Conservation (phyloP, 1,139 yeast species). For the Blastobotrys capitulatus region DNA sequence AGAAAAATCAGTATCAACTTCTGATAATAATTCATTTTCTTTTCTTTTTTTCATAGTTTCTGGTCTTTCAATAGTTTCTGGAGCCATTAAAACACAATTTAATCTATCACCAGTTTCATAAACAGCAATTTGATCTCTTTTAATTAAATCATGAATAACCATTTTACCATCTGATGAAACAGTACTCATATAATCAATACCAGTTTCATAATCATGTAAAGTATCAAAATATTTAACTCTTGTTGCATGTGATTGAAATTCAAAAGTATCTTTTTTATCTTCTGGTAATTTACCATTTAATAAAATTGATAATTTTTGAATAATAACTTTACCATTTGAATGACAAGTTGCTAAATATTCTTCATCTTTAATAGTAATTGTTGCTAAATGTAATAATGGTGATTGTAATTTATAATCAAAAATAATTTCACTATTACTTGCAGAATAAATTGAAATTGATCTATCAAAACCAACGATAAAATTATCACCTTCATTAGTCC, state of each 20-base stretch:
- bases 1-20: constrained; percentile 49
- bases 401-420: constrained; percentile 42
- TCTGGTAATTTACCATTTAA: constrained; percentile 21
- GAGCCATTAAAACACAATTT: constrained; percentile 74
- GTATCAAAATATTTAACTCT: constrained; percentile 76
- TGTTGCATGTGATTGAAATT: constrained; percentile 71
- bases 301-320: constrained; percentile 39
- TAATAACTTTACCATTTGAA: constrained; percentile 65
- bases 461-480: constrained; percentile 72
- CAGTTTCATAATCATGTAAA: constrained; percentile 40
- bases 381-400: constrained; percentile 65
- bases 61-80: constrained; percentile 71
- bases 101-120: constrained; percentile 91
- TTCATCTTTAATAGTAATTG: constrained; percentile 28
- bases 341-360: constrained; percentile 62
- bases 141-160: constrained; percentile 78
- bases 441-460: constrained; percentile 59
- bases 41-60: constrained; percentile 65
- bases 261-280: constrained; percentile 34
- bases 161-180: constrained; percentile 92
- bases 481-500: constrained; percentile 50
- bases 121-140: constrained; percentile 78
- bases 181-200: constrained; percentile 53
- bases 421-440: constrained; percentile 58
- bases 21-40: constrained; percentile 33